These are phyloP conservation scores for Nymphaea thermarum DNA, from an alignment of 164 flowering plant genomes.

Conservation along the genomic window DNA sequence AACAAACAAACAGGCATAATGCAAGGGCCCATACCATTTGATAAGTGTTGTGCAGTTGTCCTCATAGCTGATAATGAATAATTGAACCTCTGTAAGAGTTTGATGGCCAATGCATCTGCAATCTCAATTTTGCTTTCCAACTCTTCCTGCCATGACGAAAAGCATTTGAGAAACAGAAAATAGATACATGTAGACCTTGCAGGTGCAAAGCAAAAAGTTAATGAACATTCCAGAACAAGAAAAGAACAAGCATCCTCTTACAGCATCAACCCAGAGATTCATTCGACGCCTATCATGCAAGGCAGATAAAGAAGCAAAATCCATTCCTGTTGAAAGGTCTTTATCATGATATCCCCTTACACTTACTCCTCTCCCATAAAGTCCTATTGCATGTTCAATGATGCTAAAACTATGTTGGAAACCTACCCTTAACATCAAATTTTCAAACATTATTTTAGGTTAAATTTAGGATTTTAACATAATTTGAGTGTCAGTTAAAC, in stretches of 20 bases:
- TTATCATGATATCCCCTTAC: too few relatives aligned
- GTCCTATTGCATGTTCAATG: too few relatives aligned
- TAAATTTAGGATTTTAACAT: too few relatives aligned
- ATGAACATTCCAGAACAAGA: background rate
- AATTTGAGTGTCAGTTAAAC: too few relatives aligned
- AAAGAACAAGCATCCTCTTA: background rate
- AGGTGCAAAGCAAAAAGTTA: background rate
- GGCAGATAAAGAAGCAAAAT: too few relatives aligned
- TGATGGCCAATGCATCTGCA: slow-evolving; percentile 79
- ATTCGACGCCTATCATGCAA: too few relatives aligned
- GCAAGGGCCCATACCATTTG: slow-evolving; percentile 39
- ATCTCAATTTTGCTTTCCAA: slow-evolving; percentile 92
- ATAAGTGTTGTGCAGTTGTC: slow-evolving; percentile 63
- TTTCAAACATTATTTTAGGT: too few relatives aligned
- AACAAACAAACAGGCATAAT: background rate
- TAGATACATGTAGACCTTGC: background rate
- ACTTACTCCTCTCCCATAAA: too few relatives aligned
- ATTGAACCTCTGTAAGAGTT: slow-evolving; percentile 84
- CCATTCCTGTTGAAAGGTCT: too few relatives aligned
- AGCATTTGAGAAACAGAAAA: slow-evolving; percentile 34
- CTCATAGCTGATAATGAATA: slow-evolving; percentile 79
- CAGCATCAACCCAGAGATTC: too few relatives aligned
- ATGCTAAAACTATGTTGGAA: too few relatives aligned
- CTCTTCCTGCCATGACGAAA: slow-evolving; percentile 57
- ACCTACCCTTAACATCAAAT: too few relatives aligned